Evolutionary conservation across 2,329 filamentous ascomycete species (phyloP).

Genomic region (Verticillium dahliae): DNA sequence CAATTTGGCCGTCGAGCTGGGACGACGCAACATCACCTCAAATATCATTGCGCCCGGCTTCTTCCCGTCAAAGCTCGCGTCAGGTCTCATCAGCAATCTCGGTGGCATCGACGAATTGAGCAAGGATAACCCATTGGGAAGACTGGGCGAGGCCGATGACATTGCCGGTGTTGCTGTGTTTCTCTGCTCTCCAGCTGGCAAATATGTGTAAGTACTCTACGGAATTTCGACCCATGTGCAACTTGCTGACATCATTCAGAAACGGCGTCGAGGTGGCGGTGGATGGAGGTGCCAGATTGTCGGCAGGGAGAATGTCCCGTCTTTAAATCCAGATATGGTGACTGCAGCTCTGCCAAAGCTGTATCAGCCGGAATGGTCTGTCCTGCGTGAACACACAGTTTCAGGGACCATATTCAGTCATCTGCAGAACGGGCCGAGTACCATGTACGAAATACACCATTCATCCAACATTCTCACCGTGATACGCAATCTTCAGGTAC

Average conservation of each 20-base stretch:
- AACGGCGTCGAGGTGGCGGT: conserved; percentile 29
- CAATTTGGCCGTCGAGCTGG: conserved; percentile 63
- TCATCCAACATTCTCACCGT: too few relatives aligned
- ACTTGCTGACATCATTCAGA: conserved; percentile 12
- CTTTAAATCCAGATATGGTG: conserved; percentile 9
- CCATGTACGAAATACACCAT: too few relatives aligned
- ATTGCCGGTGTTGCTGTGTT: conserved; percentile 55
- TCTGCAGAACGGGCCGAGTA: too few relatives aligned
- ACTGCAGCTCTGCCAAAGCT: too few relatives aligned
- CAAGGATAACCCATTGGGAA: conserved; percentile 43
- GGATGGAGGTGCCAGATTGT: conserved; percentile 23
- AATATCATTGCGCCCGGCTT: conserved; percentile 65
- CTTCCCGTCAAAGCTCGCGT: conserved; percentile 63
- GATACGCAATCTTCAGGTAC: too few relatives aligned
- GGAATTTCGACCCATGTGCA: neutral
- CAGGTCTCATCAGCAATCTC: conserved; percentile 52
- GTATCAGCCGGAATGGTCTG: too few relatives aligned
- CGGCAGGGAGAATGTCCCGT: conserved; percentile 19
- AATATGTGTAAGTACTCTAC: conserved; percentile 34
- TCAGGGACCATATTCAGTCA: too few relatives aligned
- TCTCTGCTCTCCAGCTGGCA: conserved; percentile 43
- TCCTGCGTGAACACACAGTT: too few relatives aligned
- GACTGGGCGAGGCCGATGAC: conserved; percentile 52
- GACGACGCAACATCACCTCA: conserved; percentile 56
- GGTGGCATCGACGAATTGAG: conserved; percentile 49